Evolutionary conservation across 2,329 filamentous ascomycete genomes (phyloP).

Genomic region (Lizonia empirigonia): DNA sequence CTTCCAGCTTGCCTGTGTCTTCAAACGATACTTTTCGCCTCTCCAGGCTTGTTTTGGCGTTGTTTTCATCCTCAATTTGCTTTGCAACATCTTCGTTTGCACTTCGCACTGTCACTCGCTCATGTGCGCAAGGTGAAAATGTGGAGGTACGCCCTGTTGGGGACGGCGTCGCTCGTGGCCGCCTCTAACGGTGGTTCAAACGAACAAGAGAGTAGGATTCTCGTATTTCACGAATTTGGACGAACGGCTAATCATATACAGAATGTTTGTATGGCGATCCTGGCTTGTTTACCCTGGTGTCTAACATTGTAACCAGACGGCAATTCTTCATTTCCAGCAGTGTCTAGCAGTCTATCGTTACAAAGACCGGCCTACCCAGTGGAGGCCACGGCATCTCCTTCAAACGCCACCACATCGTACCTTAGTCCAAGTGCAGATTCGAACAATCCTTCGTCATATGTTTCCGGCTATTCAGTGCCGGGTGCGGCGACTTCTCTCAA

Average conservation of each 20-base stretch:
- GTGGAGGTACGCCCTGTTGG: constrained; percentile 29
- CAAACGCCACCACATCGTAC: not conserved
- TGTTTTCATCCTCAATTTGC: constrained; percentile 1
- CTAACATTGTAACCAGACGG: constrained; percentile 13
- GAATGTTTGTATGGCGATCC: constrained; percentile 23
- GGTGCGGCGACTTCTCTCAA: not conserved
- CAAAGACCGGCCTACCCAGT: not conserved
- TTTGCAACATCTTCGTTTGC: constrained; percentile 19
- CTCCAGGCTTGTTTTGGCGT: constrained; percentile 12
- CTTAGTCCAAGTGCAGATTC: not conserved
- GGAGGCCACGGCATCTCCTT: constrained; percentile 2
- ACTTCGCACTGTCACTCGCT: constrained; percentile 19
- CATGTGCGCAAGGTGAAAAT: constrained; percentile 27
- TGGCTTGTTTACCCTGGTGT: not conserved
- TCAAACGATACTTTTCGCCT: constrained; percentile 7
- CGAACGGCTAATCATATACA: constrained; percentile 8
- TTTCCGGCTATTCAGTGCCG: not conserved
- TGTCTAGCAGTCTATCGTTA: not conserved
- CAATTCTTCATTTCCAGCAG: constrained; percentile 9
- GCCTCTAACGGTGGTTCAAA: constrained; percentile 17
- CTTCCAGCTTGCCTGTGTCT: constrained; percentile 4
- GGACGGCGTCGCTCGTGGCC: constrained; percentile 21
- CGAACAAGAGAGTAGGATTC: constrained; percentile 25
- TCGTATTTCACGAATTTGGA: not conserved
- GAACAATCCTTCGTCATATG: not conserved